Conservation (phyloP, 1,284 basidiomycete species). For the Sphaerobolus stellatus region DNA sequence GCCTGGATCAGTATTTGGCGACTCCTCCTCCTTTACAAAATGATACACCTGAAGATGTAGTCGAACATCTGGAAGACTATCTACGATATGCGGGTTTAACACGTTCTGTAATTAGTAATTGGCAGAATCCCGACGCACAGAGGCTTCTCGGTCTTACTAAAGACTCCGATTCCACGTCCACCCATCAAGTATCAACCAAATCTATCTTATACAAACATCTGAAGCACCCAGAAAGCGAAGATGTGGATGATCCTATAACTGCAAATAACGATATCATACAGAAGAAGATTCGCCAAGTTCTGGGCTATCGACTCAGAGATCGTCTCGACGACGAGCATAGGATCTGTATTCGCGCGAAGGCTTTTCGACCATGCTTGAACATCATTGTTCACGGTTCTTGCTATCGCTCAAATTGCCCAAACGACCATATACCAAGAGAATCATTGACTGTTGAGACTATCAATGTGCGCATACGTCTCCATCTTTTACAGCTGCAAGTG, state of each 20-base stretch:
- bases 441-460: constrained; percentile 34
- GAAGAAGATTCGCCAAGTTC: constrained; percentile 1
- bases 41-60: constrained; percentile 11
- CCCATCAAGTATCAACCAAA: not conserved
- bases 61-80: constrained; percentile 8
- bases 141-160: constrained; percentile 41
- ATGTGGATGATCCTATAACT: constrained; percentile 20
- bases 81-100: constrained; percentile 11
- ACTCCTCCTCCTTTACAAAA: constrained; percentile 17
- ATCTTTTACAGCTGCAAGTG: constrained; percentile 50
- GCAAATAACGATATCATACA: constrained; percentile 14
- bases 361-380: constrained; percentile 36
- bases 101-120: constrained; percentile 9
- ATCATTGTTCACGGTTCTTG: constrained; percentile 37
- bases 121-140: constrained; percentile 20
- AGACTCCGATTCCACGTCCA: constrained; percentile 21
- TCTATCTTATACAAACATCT: constrained; percentile 7
- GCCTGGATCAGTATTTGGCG: constrained; percentile 42
- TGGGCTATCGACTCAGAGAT: constrained; percentile 12
- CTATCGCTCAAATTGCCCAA: constrained; percentile 35
- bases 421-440: constrained; percentile 34
- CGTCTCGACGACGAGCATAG: constrained; percentile 36
- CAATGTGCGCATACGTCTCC: constrained; percentile 40
- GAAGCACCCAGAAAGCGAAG: constrained; percentile 23
- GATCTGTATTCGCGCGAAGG: not conserved